These are phyloP conservation scores for Metschnikowia proteae DNA, from an alignment of 805 yeast species.

Conservation along the genomic window DNA sequence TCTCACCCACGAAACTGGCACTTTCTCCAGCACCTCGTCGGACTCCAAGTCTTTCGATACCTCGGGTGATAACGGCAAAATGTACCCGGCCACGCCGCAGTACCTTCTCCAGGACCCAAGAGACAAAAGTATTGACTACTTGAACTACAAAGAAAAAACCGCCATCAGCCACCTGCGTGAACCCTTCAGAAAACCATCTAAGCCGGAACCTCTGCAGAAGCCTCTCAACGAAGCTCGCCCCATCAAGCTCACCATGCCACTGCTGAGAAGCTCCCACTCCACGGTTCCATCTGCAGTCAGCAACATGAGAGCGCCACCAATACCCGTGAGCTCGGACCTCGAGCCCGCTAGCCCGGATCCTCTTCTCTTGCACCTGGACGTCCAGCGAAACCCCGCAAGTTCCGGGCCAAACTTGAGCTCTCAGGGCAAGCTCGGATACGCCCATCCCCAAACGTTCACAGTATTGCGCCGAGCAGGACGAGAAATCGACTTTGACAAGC, in stretches of 20 bases:
- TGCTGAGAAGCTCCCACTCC: conserved; percentile 12
- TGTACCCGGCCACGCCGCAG: conserved; percentile 67
- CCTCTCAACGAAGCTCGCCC: not conserved
- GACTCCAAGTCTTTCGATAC: conserved; percentile 53
- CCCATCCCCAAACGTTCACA: conserved; percentile 45
- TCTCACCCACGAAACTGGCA: conserved; percentile 29
- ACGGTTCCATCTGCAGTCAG: conserved; percentile 1
- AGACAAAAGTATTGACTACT: conserved; percentile 47
- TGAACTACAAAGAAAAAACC: conserved; percentile 49
- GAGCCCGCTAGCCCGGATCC: no score
- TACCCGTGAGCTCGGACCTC: not conserved
- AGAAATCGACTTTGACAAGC: conserved; percentile 79
- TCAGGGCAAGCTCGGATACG: not conserved
- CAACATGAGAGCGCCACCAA: conserved; percentile 8
- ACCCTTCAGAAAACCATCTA: not conserved
- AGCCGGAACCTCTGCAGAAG: not conserved
- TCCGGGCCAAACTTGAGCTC: no score
- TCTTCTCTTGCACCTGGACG: no score
- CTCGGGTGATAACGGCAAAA: conserved; percentile 37
- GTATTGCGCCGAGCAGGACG: conserved; percentile 61
- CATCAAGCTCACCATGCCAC: conserved; percentile 17
- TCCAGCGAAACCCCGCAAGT: no score
- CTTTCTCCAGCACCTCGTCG: conserved; percentile 49
- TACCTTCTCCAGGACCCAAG: conserved; percentile 48
- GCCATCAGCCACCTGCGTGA: not conserved